A percentile compares a stretch with the other conserved stretches of the same genome.
These are phyloP conservation scores for Daedalea quercina DNA, from an alignment of 768 basidiomycete species.

Conservation along the genomic window DNA sequence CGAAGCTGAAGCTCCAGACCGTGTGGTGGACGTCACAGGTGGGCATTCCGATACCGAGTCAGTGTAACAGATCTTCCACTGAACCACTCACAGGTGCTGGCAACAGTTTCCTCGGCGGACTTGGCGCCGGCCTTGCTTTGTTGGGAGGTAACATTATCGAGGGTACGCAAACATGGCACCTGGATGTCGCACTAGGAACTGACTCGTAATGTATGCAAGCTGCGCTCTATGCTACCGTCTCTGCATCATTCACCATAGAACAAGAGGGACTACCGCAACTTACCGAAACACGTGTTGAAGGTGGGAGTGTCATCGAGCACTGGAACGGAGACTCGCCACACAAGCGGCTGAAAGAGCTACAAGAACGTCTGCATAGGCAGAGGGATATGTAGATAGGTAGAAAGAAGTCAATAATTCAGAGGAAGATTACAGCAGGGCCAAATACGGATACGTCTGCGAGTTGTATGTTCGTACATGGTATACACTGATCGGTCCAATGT, in stretches of 20 bases:
- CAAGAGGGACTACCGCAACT: constrained; percentile 69
- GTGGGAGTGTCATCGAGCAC: constrained; percentile 20
- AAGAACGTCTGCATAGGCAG: constrained; percentile 7
- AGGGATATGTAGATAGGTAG: constrained; percentile 9
- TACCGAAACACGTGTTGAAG: constrained; percentile 19
- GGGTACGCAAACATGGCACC: constrained; percentile 39
- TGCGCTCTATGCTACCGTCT: constrained; percentile 66
- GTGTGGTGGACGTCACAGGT: constrained; percentile 82
- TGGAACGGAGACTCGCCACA: constrained; percentile 75
- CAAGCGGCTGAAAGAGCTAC: constrained; percentile 43
- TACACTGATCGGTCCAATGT: constrained; percentile 13
- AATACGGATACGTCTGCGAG: constrained; percentile 7
- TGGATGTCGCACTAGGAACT: constrained; percentile 1
- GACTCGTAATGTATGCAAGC: constrained; percentile 34
- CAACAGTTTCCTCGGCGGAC: constrained; percentile 81
- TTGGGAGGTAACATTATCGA: constrained; percentile 52
- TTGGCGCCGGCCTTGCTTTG: constrained; percentile 64
- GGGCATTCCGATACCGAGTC: constrained; percentile 6
- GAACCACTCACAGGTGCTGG: constrained; percentile 62
- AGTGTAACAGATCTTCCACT: constrained; percentile 7
- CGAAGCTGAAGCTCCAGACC: constrained; percentile 30
- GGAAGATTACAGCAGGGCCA: constrained; percentile 14
- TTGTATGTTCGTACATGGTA: constrained; percentile 13
- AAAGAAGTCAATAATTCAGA: constrained; percentile 17
- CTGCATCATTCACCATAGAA: constrained; percentile 79